phyloP scores from a whole-genome alignment of 2,329 filamentous ascomycete species.

The Aureobasidium sp. region DNA sequence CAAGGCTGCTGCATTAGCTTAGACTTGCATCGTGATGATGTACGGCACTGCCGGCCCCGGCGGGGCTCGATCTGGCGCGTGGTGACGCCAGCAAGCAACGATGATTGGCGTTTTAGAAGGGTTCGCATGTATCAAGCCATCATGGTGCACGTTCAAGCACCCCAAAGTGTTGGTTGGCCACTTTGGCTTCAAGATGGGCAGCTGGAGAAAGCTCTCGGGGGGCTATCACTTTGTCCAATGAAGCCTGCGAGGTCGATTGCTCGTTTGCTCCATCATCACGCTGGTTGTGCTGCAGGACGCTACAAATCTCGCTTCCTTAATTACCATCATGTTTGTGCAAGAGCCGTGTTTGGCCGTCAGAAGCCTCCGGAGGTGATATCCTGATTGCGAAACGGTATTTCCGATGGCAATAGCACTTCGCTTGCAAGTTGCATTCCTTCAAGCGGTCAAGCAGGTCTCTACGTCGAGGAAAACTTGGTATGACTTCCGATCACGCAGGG shows the following conservation, averaged over 20 bases:
- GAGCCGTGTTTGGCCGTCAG: neutral
- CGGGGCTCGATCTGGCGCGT: neutral
- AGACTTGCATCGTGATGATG: neutral
- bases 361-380: neutral
- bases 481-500: neutral
- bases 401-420: neutral
- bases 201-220: neutral
- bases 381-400: neutral
- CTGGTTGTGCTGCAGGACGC: too few species aligned
- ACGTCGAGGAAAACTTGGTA: neutral
- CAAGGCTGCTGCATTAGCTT: slow-evolving; percentile 2
- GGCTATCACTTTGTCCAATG: too few species aligned
- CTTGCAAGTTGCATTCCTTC: neutral
- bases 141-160: too few species aligned
- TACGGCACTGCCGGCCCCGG: neutral
- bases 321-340: neutral
- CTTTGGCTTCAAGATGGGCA: too few species aligned
- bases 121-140: too few species aligned
- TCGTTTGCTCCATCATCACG: too few species aligned
- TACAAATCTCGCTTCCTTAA: neutral
- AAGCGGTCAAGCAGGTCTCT: neutral
- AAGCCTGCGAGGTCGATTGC: too few species aligned
- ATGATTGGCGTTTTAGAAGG: neutral
- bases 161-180: too few species aligned
- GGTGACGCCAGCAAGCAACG: slow-evolving; percentile 7